Percentiles rank a stretch among this genome's conserved stretches.
phyloP scores from a whole-genome alignment of 2,329 filamentous ascomycete genomes.

The Raffaelea ambrosiae region DNA sequence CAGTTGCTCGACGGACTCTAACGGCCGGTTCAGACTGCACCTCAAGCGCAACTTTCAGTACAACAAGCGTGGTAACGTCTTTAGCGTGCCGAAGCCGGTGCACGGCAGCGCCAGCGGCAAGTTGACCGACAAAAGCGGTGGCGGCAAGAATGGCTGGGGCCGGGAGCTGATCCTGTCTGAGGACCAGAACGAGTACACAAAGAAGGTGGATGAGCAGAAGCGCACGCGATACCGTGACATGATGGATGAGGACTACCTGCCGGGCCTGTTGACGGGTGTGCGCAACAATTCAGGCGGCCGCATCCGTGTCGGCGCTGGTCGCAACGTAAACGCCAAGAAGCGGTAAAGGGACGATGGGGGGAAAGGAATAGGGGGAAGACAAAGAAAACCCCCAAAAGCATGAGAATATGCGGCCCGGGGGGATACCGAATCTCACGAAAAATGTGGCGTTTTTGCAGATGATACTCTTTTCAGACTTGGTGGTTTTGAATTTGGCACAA shows the following conservation, averaged over 20 bases:
- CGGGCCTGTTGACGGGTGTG: slow-evolving; percentile 74
- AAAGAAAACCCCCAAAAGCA: too few relatives aligned
- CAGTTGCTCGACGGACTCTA: slow-evolving; percentile 68
- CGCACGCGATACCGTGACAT: slow-evolving; percentile 67
- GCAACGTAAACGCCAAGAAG: slow-evolving; percentile 75
- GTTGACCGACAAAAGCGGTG: slow-evolving; percentile 42
- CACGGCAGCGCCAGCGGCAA: slow-evolving; percentile 76
- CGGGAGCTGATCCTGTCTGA: slow-evolving; percentile 76
- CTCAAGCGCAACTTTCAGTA: slow-evolving; percentile 93
- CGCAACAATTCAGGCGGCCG: slow-evolving; percentile 55
- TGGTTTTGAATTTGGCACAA: too few relatives aligned
- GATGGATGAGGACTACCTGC: slow-evolving; percentile 93
- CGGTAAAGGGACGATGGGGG: slow-evolving; percentile 32
- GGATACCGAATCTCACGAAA: too few relatives aligned
- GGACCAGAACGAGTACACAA: slow-evolving; percentile 88
- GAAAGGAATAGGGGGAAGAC: background rate
- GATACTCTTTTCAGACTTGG: too few relatives aligned
- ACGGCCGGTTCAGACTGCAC: slow-evolving; percentile 76
- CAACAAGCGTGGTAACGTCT: slow-evolving; percentile 89
- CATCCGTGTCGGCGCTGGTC: slow-evolving; percentile 75
- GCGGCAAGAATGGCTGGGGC: slow-evolving; percentile 84
- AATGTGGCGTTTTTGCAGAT: too few relatives aligned
- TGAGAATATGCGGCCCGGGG: too few relatives aligned
- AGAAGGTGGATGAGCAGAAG: slow-evolving; percentile 54
- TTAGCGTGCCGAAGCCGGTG: slow-evolving; percentile 84